Conservation (phyloP, 2,329 filamentous ascomycete genomes). For the Fusarium anthophilum region DNA sequence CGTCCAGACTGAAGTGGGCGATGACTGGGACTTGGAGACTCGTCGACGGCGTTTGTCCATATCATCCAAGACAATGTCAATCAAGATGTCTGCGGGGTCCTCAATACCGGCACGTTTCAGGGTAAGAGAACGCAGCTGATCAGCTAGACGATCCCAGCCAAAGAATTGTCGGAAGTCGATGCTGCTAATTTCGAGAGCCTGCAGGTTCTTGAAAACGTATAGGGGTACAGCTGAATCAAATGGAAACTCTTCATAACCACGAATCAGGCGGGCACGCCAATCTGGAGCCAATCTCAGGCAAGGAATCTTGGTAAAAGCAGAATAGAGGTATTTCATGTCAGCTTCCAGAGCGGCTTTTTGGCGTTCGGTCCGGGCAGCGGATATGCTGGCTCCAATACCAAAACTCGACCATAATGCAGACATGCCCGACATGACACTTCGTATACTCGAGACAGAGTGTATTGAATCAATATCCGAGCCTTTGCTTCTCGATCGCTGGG, state of each 20-base stretch:
- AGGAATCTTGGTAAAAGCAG: conserved; percentile 97
- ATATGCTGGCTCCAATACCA: conserved; percentile 81
- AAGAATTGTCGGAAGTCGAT: conserved; percentile 97
- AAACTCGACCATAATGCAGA: conserved; percentile 91
- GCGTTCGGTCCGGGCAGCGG: conserved; percentile 84
- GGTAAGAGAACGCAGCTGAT: conserved; percentile 89
- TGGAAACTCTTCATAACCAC: conserved; percentile 95
- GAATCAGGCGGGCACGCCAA: conserved; percentile 87
- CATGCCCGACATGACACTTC: conserved; percentile 98
- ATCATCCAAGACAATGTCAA: conserved; percentile 94
- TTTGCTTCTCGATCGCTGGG: conserved; percentile 79
- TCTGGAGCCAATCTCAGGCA: conserved; percentile 91
- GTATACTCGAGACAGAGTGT: conserved; percentile 94
- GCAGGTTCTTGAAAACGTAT: conserved; percentile 97
- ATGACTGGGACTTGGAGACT: conserved; percentile 85
- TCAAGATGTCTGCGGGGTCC: conserved; percentile 88
- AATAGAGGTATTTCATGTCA: conserved; percentile 96
- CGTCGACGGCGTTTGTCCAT: conserved; percentile 91
- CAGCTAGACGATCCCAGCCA: conserved; percentile 93
- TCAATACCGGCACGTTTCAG: conserved; percentile 89
- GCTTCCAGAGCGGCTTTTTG: conserved; percentile 86
- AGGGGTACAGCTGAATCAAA: conserved; percentile 97
- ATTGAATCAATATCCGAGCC: conserved; percentile 89
- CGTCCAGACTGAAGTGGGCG: conserved; percentile 77
- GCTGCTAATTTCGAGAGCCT: conserved; percentile 91